These are phyloP conservation scores for Phytomonas francai DNA, from an alignment of 208 protist species.

Conservation along the genomic window DNA sequence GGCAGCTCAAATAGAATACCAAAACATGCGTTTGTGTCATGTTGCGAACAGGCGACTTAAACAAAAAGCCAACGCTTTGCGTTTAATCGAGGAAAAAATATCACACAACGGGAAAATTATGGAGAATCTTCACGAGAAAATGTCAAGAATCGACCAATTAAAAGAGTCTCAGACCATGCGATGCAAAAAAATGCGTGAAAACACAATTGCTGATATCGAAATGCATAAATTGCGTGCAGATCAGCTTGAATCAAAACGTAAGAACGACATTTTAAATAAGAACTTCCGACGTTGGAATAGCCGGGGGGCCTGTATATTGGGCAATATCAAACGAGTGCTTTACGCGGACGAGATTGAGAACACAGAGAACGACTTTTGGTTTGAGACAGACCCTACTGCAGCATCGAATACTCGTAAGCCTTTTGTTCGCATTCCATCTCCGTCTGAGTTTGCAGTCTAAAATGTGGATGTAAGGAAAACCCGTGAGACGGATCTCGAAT, in stretches of 20 bases:
- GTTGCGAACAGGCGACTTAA: slow-evolving; percentile 26
- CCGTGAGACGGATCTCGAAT: background rate
- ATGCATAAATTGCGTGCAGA: slow-evolving; percentile 44
- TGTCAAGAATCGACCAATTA: slow-evolving; percentile 23
- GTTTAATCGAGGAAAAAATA: slow-evolving; percentile 43
- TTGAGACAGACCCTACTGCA: too few relatives aligned
- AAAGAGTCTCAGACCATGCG: slow-evolving; percentile 28
- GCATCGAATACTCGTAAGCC: too few relatives aligned
- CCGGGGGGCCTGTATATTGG: slow-evolving; percentile 61
- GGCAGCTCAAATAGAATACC: slow-evolving; percentile 34
- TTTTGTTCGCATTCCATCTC: background rate
- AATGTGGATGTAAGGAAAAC: background rate
- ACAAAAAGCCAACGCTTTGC: slow-evolving; percentile 36
- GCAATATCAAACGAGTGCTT: slow-evolving; percentile 22
- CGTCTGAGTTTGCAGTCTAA: background rate
- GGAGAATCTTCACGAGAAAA: slow-evolving; percentile 44
- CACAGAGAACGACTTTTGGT: too few relatives aligned
- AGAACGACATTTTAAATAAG: slow-evolving; percentile 34
- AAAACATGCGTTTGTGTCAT: slow-evolving; percentile 26
- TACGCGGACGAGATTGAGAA: too few relatives aligned
- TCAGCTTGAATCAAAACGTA: slow-evolving; percentile 22
- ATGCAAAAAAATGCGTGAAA: slow-evolving; percentile 24
- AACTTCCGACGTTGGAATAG: slow-evolving; percentile 77
- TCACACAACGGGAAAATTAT: slow-evolving; percentile 49
- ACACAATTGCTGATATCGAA: slow-evolving; percentile 32